Evolutionary conservation across 257 asterid genomes (phyloP).

Genomic region (Gentiana dahurica): DNA sequence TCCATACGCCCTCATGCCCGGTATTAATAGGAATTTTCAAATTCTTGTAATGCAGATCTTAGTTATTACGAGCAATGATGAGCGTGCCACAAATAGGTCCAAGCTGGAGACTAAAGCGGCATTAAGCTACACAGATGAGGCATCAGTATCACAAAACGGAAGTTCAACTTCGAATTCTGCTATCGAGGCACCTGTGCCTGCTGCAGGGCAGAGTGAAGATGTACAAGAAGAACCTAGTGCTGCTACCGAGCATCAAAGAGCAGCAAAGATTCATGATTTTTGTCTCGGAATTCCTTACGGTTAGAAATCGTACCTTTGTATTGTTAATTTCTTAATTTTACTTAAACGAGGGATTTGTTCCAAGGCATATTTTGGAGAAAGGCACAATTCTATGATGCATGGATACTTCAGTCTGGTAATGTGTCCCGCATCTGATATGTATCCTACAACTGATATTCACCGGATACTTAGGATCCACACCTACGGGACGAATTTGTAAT

Average conservation of each 20-base stretch:
- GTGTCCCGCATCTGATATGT: too few relatives aligned
- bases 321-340: background rate
- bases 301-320: constrained; percentile 19
- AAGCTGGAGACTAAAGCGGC: constrained; percentile 26
- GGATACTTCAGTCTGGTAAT: too few relatives aligned
- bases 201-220: constrained; percentile 27
- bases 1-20: background rate
- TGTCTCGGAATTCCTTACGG: constrained; percentile 95
- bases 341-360: too few relatives aligned
- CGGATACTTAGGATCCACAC: too few relatives aligned
- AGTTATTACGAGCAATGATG: constrained; percentile 40
- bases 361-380: too few relatives aligned
- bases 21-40: constrained; percentile 13
- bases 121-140: constrained; percentile 34
- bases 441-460: too few relatives aligned
- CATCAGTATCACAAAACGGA: constrained; percentile 32
- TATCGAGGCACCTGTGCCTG: constrained; percentile 22
- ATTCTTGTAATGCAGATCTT: constrained; percentile 25
- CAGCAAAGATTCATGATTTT: constrained; percentile 87
- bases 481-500: too few relatives aligned
- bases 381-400: too few relatives aligned
- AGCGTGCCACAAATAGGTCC: constrained; percentile 25
- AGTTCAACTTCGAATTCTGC: constrained; percentile 25
- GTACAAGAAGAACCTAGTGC: constrained; percentile 26
- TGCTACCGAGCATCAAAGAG: constrained; percentile 32